phyloP scores from a whole-genome alignment of 805 yeast species.

The Suhomyces pyralidae region DNA sequence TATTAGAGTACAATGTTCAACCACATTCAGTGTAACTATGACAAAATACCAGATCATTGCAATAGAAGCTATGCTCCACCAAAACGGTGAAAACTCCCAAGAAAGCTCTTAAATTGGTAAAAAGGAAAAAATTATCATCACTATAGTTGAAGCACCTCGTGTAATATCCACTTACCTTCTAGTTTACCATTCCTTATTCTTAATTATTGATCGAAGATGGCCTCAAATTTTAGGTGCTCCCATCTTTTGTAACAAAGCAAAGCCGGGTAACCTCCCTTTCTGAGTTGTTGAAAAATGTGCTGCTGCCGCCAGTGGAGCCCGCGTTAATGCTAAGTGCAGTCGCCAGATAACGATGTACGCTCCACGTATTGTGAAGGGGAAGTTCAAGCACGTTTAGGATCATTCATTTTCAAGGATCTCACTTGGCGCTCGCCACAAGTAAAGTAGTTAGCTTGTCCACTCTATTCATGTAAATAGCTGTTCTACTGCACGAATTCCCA shows the following conservation, averaged over 20 bases:
- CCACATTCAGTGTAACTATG: slow-evolving; percentile 83
- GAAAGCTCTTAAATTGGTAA: slow-evolving; percentile 39
- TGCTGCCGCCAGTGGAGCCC: neutral
- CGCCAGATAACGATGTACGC: neutral
- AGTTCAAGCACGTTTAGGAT: no score
- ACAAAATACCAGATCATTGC: slow-evolving; percentile 69
- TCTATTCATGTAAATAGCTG: neutral
- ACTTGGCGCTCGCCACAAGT: neutral
- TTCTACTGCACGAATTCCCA: neutral
- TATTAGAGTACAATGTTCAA: neutral
- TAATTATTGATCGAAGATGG: neutral
- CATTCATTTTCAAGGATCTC: no score
- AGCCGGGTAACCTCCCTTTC: neutral
- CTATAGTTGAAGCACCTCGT: slow-evolving; percentile 2
- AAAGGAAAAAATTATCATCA: slow-evolving; percentile 36
- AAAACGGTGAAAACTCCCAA: slow-evolving; percentile 47
- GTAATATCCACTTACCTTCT: neutral
- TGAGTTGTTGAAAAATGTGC: neutral
- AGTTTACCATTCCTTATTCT: neutral
- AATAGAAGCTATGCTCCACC: slow-evolving; percentile 43
- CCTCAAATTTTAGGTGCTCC: neutral
- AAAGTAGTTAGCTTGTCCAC: no score
- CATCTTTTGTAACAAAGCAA: neutral
- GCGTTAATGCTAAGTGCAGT: neutral
- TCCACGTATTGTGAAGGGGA: no score